These are phyloP conservation scores for Aspergillus pseudonomiae DNA, from an alignment of 2,329 filamentous ascomycete species.

Conservation along the genomic window DNA sequence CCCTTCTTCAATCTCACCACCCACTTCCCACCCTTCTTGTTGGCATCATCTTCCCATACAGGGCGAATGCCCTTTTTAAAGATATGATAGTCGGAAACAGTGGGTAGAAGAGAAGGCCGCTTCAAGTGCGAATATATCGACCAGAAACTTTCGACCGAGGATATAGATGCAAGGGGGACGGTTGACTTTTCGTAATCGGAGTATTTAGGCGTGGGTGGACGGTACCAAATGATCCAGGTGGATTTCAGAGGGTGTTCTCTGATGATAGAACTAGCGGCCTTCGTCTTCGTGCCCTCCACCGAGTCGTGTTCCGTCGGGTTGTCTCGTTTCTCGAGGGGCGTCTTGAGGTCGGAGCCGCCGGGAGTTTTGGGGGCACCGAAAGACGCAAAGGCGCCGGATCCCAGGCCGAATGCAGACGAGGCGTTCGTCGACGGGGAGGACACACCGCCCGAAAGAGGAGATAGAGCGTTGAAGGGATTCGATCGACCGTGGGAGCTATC, in stretches of 20 bases:
- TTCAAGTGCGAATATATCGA: constrained; percentile 86
- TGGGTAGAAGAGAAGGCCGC: constrained; percentile 80
- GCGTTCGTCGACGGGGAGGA: constrained; percentile 76
- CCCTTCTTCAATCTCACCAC: constrained; percentile 96
- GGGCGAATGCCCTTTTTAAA: constrained; percentile 96
- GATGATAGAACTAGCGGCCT: constrained; percentile 40
- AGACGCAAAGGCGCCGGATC: constrained; percentile 95
- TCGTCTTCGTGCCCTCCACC: constrained; percentile 38
- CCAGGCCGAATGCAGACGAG: constrained; percentile 88
- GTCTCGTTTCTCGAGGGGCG: constrained; percentile 65
- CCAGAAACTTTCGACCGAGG: constrained; percentile 89
- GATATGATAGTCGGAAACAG: constrained; percentile 96
- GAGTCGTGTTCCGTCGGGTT: constrained; percentile 49
- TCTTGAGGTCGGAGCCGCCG: constrained; percentile 76
- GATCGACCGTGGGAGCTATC: constrained; percentile 71
- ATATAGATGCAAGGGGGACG: constrained; percentile 79
- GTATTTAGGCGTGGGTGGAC: constrained; percentile 93
- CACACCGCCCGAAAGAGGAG: constrained; percentile 69
- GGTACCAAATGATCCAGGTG: constrained; percentile 96
- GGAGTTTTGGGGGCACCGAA: constrained; percentile 90
- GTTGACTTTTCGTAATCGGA: constrained; percentile 98
- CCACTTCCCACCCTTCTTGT: constrained; percentile 96
- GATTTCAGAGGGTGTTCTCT: constrained; percentile 70
- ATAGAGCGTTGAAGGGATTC: constrained; percentile 78
- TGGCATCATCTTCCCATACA: constrained; percentile 98